Percentiles rank a stretch among this genome's conserved stretches.
These are phyloP conservation scores for Skeletonema costatum DNA, from an alignment of 108 stramenopile species.

Conservation along the genomic window DNA sequence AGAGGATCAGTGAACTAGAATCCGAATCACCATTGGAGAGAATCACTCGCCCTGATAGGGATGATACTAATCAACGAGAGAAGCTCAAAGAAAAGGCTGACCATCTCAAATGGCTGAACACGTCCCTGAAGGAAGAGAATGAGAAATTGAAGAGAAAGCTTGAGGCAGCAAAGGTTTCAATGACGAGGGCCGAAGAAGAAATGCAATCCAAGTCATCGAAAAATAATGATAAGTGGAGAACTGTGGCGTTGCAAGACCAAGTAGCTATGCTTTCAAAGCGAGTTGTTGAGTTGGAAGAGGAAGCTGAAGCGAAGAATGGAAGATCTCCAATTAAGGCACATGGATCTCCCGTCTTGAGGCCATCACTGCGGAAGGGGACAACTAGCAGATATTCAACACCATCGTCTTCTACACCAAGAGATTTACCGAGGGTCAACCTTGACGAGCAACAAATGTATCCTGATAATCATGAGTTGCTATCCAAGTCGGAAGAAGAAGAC, in stretches of 20 bases:
- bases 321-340: conserved; percentile 13
- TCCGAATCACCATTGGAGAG: conserved; percentile 44
- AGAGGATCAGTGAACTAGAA: conserved; percentile 55
- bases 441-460: conserved; percentile 3
- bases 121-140: conserved; percentile 75
- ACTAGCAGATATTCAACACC: neutral
- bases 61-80: conserved; percentile 46
- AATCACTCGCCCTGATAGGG: conserved; percentile 21
- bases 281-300: conserved; percentile 64
- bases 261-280: conserved; percentile 52
- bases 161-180: conserved; percentile 29
- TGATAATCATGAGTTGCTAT: conserved; percentile 31
- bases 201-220: conserved; percentile 34
- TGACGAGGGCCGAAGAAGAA: conserved; percentile 19
- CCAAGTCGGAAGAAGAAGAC: conserved; percentile 2
- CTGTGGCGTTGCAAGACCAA: conserved; percentile 66
- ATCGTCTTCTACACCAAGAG: conserved; percentile 13
- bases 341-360: conserved; percentile 36
- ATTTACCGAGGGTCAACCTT: conserved; percentile 16
- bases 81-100: conserved; percentile 69
- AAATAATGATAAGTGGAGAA: conserved; percentile 64
- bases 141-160: conserved; percentile 57
- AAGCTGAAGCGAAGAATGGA: conserved; percentile 11
- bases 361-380: conserved; percentile 17
- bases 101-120: conserved; percentile 69